Base-by-base conservation (phyloP, 23 red algal species). In the Gracilariopsis chorda region DNA sequence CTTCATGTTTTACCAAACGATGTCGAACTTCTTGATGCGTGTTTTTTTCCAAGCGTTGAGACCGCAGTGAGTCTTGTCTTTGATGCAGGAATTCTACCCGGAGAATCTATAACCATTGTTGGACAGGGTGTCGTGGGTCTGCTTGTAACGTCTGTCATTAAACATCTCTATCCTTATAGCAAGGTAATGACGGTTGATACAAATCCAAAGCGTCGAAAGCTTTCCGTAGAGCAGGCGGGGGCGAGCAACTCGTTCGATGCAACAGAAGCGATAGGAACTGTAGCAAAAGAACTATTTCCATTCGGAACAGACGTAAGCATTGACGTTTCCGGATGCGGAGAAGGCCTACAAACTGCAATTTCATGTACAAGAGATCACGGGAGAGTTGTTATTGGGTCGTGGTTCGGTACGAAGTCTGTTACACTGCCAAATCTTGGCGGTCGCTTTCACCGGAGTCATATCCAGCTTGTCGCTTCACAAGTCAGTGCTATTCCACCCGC, bases 61-160 rank as follows among this genome's bases (percentile, higher is more conserved):
- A 95, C 93, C 3, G 93, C 93, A 16, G 53, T 95, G 19, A 84
- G 64, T 27, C 37, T 95, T 19, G 84, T 80, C 37, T 86, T 84
- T 42, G 93, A 95, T 46, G 93, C 73, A 2, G 71, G 48, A 17
- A 2, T 83, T 29, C 43, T 80, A 14, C 93, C 82, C 7, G 93
- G 93, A 12, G 93, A 90, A 28, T 28, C 44, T 13, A 79, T 91
- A 6, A 76, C 86, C 12, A 76, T 95, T 19, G 81, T 95, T 51
- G 93, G 93, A n/a, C 93, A 95, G 69, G 93, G 93, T 25, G 35
- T 83, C 40, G 79, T 95, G 21, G 93, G 93, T 32, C 79, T 95
- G 24, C 71, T 91, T 4, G 34, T 89, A 23, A 84, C 77, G 20
- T 46, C 87, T 5, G 75, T 87, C 9, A 16, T 89, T 7, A 44